phyloP scores from a whole-genome alignment of 768 basidiomycete species.

The Leccinellum rugosiceps region DNA sequence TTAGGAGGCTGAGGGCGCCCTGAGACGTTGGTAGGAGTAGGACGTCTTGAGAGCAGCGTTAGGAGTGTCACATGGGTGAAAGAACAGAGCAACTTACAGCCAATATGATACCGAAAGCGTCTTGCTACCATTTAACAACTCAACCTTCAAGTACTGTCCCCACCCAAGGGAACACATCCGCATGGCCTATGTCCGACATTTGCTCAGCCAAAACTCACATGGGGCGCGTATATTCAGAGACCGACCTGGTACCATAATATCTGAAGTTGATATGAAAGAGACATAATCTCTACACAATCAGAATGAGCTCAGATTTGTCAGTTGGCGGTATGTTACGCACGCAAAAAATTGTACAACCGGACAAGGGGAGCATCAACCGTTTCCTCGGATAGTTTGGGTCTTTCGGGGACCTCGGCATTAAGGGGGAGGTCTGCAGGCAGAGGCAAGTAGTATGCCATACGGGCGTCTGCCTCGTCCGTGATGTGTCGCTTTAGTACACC shows the following conservation, averaged over 20 bases:
- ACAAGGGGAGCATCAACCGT: slow-evolving; percentile 80
- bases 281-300: slow-evolving; percentile 71
- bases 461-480: slow-evolving; percentile 67
- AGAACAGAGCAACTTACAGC: slow-evolving; percentile 52
- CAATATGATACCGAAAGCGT: slow-evolving; percentile 79
- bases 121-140: slow-evolving; percentile 67
- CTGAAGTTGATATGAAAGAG: slow-evolving; percentile 88
- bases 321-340: slow-evolving; percentile 44
- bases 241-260: slow-evolving; percentile 77
- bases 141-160: slow-evolving; percentile 70
- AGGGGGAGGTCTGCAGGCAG: slow-evolving; percentile 41
- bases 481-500: slow-evolving; percentile 65
- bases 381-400: slow-evolving; percentile 52
- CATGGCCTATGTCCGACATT: slow-evolving; percentile 45
- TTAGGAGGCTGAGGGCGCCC: slow-evolving; percentile 29
- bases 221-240: background rate
- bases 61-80: background rate
- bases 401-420: slow-evolving; percentile 40
- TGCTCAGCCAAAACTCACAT: background rate
- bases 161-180: slow-evolving; percentile 85
- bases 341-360: slow-evolving; percentile 83
- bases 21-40: slow-evolving; percentile 29
- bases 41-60: slow-evolving; percentile 34
- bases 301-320: background rate
- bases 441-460: slow-evolving; percentile 62